phyloP scores from a whole-genome alignment of 768 basidiomycete genomes.

The Phaeotremella fagi region DNA sequence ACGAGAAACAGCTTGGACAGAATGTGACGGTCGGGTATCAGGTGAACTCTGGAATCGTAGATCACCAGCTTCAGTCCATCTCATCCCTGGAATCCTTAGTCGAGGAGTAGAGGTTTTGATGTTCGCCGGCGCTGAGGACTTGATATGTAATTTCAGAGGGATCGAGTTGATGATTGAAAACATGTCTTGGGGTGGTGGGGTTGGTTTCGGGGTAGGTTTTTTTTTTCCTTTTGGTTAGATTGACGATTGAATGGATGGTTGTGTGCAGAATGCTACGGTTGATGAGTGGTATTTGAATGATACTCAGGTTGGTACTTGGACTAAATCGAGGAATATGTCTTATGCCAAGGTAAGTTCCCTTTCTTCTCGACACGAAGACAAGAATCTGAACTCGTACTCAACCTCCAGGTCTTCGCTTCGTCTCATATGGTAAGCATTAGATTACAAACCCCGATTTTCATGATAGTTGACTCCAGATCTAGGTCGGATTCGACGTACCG shows the following conservation, averaged over 20 bases:
- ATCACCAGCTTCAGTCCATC: conserved; percentile 65
- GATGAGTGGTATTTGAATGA: conserved; percentile 60
- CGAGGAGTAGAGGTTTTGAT: conserved; percentile 73
- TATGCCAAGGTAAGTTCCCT: conserved; percentile 69
- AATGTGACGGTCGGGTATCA: conserved; percentile 71
- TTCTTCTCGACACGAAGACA: neutral
- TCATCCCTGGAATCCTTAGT: conserved; percentile 73
- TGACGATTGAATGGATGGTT: neutral
- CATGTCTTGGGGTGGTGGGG: conserved; percentile 79
- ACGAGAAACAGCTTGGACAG: conserved; percentile 76
- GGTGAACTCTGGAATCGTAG: conserved; percentile 56
- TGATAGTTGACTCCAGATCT: neutral
- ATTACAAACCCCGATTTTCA: neutral
- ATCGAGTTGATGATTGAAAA: conserved; percentile 76
- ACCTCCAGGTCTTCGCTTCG: conserved; percentile 72
- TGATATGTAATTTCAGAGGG: conserved; percentile 94
- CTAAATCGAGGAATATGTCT: conserved; percentile 78
- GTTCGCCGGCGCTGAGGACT: conserved; percentile 91
- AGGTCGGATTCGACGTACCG: conserved; percentile 64
- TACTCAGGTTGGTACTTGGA: conserved; percentile 83
- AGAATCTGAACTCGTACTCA: neutral
- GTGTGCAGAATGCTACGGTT: conserved; percentile 34
- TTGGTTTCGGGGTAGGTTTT: conserved; percentile 66
- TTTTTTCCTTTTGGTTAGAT: neutral
- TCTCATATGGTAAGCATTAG: conserved; percentile 88